phyloP scores from a whole-genome alignment of 2,329 filamentous ascomycete genomes.

The Amphichorda felina region DNA sequence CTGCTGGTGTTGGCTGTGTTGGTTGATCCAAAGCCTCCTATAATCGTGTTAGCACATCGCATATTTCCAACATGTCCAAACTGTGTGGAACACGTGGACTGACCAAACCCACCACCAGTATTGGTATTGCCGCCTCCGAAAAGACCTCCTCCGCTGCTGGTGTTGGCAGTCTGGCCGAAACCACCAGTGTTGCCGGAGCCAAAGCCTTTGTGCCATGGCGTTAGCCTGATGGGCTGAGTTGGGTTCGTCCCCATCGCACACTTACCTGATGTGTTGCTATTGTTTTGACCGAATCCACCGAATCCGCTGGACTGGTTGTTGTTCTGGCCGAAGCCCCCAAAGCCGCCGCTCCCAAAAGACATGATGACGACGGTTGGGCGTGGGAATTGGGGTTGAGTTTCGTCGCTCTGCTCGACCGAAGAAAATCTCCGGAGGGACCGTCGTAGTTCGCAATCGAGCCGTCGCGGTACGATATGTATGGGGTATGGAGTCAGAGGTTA shows the following conservation, averaged over 20 bases:
- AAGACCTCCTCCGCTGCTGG: conserved; percentile 19
- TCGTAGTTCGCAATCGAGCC: background rate
- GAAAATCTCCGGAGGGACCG: background rate
- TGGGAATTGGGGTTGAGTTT: background rate
- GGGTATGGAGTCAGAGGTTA: too few relatives aligned
- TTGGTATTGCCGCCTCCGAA: conserved; percentile 29
- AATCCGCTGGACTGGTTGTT: conserved; percentile 41
- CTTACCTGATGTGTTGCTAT: conserved; percentile 38
- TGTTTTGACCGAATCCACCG: conserved; percentile 41
- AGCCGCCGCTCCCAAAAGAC: conserved; percentile 42
- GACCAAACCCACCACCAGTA: conserved; percentile 22
- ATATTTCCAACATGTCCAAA: background rate
- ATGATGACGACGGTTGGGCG: conserved; percentile 22
- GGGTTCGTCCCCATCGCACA: conserved; percentile 8
- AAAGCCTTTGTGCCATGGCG: conserved; percentile 14
- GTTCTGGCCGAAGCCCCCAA: conserved; percentile 47
- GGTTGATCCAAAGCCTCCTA: conserved; percentile 18
- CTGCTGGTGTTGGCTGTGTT: conserved; percentile 17
- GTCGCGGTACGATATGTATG: background rate
- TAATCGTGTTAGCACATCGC: conserved; percentile 1
- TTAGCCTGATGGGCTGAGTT: conserved; percentile 10
- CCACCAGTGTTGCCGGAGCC: conserved; percentile 15
- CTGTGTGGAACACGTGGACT: conserved; percentile 16
- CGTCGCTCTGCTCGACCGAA: too few relatives aligned
- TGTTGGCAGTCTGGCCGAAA: conserved; percentile 29